Evolutionary conservation across 108 stramenopile species (phyloP).

Genomic region (Fistulifera solaris): DNA sequence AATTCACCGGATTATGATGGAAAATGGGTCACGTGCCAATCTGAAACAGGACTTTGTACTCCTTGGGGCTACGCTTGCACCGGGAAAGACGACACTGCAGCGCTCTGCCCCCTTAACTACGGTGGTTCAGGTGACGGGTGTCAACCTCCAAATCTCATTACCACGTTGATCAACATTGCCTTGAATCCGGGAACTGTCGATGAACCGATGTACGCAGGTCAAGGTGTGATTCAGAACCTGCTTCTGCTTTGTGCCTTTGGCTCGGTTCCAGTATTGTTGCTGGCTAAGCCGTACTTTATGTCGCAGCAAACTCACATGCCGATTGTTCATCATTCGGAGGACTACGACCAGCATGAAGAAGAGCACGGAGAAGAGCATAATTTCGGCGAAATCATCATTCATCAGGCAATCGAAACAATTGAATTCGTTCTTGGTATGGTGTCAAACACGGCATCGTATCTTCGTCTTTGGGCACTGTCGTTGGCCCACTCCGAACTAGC

Average conservation of each 20-base stretch:
- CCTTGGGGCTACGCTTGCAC: constrained; percentile 73
- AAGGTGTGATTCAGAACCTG: constrained; percentile 76
- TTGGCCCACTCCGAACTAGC: constrained; percentile 98
- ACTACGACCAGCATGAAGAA: constrained; percentile 44
- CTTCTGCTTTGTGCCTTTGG: constrained; percentile 84
- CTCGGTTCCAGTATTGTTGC: constrained; percentile 87
- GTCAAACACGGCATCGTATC: constrained; percentile 98
- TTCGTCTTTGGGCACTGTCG: constrained; percentile 98
- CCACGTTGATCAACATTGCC: constrained; percentile 95
- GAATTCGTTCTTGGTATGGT: constrained; percentile 99
- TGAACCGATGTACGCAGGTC: constrained; percentile 91
- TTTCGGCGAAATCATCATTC: constrained; percentile 88
- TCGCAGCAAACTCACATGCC: constrained; percentile 41
- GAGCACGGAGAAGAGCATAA: constrained; percentile 76
- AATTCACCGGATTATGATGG: constrained; percentile 59
- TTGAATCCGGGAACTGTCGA: constrained; percentile 89
- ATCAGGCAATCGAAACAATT: constrained; percentile 98
- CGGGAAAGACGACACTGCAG: constrained; percentile 43
- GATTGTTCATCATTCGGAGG: constrained; percentile 34
- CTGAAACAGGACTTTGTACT: constrained; percentile 64
- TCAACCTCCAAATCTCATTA: constrained; percentile 96
- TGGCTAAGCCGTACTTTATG: constrained; percentile 88
- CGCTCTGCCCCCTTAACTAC: constrained; percentile 82
- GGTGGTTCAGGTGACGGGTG: constrained; percentile 93
- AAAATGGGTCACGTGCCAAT: constrained; percentile 56